Evolutionary conservation across 768 basidiomycete species (phyloP).

Genomic region (Leccinellum albellum): DNA sequence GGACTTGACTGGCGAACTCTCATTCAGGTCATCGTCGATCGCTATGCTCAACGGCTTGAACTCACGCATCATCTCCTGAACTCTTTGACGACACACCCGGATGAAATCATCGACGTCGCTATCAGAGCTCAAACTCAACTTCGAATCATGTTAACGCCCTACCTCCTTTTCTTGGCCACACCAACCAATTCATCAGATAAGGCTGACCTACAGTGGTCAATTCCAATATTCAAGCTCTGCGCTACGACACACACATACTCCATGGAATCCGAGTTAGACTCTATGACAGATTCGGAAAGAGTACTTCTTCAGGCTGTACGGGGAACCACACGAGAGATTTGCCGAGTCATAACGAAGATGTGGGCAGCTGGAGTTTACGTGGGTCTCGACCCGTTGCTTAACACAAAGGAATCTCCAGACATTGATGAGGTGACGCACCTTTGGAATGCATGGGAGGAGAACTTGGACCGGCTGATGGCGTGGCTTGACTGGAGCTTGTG

Average conservation of each 20-base stretch:
- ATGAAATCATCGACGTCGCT: conserved; percentile 5
- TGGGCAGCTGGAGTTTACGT: conserved; percentile 41
- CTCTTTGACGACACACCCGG: neutral
- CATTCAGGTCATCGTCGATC: conserved; percentile 27
- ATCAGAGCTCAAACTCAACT: conserved; percentile 22
- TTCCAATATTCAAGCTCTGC: conserved; percentile 30
- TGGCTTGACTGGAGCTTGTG: conserved; percentile 56
- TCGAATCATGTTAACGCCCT: conserved; percentile 29
- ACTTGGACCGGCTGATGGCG: conserved; percentile 36
- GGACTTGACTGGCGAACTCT: conserved; percentile 35
- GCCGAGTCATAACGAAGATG: conserved; percentile 41
- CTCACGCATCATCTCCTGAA: conserved; percentile 21
- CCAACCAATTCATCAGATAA: conserved; percentile 1
- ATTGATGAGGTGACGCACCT: conserved; percentile 6
- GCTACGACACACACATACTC: conserved; percentile 24
- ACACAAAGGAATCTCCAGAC: neutral
- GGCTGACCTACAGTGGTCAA: conserved; percentile 23
- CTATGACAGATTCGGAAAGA: conserved; percentile 28
- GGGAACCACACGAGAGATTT: conserved; percentile 43
- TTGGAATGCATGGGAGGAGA: conserved; percentile 32
- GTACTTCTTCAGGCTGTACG: conserved; percentile 26
- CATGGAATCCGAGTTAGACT: neutral
- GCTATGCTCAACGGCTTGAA: conserved; percentile 32
- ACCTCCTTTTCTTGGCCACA: conserved; percentile 16
- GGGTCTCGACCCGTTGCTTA: conserved; percentile 14